Conservation (phyloP, 805 yeast genomes). For the Myxozyma nipponensis region DNA sequence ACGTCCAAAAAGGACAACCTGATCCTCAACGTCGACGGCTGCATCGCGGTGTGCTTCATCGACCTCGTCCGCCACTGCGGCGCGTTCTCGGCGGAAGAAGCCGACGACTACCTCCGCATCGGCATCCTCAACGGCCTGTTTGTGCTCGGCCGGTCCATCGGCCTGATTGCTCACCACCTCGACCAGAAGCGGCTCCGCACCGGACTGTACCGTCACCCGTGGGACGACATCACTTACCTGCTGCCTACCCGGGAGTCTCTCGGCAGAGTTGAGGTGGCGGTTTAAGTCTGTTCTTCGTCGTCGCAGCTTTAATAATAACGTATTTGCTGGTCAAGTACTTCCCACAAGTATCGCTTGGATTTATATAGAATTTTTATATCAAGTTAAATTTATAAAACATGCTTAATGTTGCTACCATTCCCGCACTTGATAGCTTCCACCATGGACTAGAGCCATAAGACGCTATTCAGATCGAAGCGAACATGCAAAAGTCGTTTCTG, state of each 20-base stretch:
- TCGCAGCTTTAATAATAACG: no score
- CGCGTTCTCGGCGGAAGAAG: constrained; percentile 45
- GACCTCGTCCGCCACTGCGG: constrained; percentile 45
- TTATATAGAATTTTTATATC: no score
- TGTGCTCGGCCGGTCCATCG: constrained; percentile 46
- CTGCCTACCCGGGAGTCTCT: constrained; percentile 19
- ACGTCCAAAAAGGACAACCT: constrained; percentile 49
- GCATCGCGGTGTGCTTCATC: constrained; percentile 45
- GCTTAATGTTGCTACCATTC: no score
- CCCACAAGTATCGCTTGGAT: no score
- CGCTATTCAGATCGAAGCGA: no score
- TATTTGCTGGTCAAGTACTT: no score
- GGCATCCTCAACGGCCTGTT: constrained; percentile 48
- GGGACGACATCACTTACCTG: constrained; percentile 46
- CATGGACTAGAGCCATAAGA: no score
- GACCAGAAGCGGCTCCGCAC: constrained; percentile 48
- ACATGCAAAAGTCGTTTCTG: no score
- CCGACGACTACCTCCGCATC: constrained; percentile 44
- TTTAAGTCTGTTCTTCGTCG: no score
- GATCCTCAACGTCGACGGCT: constrained; percentile 46
- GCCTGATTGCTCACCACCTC: constrained; percentile 46
- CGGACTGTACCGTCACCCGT: constrained; percentile 47
- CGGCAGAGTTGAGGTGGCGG: constrained; percentile 20
- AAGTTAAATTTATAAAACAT: no score
- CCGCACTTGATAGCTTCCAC: no score